Base-by-base conservation (phyloP, 768 basidiomycete species). In the Russula virescens region DNA sequence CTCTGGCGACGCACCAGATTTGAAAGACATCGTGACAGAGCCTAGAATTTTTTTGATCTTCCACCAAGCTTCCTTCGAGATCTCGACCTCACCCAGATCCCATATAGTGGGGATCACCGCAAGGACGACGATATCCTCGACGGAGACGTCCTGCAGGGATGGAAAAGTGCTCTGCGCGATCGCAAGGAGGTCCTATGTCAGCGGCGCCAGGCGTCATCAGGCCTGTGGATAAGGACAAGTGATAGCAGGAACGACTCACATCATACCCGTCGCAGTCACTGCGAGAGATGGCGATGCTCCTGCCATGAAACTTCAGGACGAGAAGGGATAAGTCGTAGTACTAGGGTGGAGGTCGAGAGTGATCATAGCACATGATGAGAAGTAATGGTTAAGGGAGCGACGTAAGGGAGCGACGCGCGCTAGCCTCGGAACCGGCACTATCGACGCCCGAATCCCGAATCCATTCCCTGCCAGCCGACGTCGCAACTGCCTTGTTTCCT, bases 81-180 rank as follows among this genome's bases (percentile, higher is more conserved):
- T 26, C 43, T 63, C 51, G 11, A 63, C 62, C 18, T 31, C 5
- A 51, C 18, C 57, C 2, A 25, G 8, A 7, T 31, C 35, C 0
- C 28, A 35, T 48, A 46, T 42, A 42, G 35, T 45, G 4, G 57
- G 57, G 13, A 59, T 49, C 3, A 14, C n/a, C 2, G 62, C 56
- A 5, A 54, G 0, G 5, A 63, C 26, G 6, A 63, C 23, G 28
- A 63, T 7, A 16, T 63, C 46, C 9, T 38, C 26, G 11, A 2
- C 26, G 16, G n/a, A n/a, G n/a, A 53, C 43, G 18, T 23, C 13
- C 19, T 49, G 45, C 47, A 63, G 10, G 28, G 49, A 21, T n/a
- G 13, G 55, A 9, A 62, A 58, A 28, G n/a, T 54, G 35, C 35
- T 25, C 40, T n/a, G 43, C 19, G 62, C 62, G 23, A 58, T 51